phyloP scores from a whole-genome alignment of 768 basidiomycete genomes.

The Pulveroboletus sp. region DNA sequence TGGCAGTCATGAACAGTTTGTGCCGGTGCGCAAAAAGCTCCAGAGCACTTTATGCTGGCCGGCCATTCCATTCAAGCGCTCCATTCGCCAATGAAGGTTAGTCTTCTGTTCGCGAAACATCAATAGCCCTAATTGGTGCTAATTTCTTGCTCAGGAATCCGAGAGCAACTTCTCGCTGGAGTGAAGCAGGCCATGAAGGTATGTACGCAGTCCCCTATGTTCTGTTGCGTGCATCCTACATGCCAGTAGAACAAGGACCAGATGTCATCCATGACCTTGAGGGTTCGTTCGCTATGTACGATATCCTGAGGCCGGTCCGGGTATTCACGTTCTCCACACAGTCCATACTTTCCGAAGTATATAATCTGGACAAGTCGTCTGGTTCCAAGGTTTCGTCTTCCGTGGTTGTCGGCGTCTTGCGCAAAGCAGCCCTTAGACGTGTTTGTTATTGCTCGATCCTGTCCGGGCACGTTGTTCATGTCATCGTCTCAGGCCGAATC shows the following conservation, averaged over 20 bases:
- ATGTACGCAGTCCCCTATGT: slow-evolving; percentile 1
- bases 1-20: slow-evolving; percentile 11
- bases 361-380: slow-evolving; percentile 58
- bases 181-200: slow-evolving; percentile 73
- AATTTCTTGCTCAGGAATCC: slow-evolving; percentile 40
- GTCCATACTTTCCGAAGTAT: slow-evolving; percentile 68
- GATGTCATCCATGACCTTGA: slow-evolving; percentile 51
- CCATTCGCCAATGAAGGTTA: slow-evolving; percentile 20
- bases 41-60: neutral
- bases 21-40: slow-evolving; percentile 11
- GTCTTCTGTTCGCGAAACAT: neutral
- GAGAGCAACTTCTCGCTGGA: slow-evolving; percentile 44
- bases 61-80: slow-evolving; percentile 12
- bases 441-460: slow-evolving; percentile 37
- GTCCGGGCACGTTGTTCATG: slow-evolving; percentile 3
- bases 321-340: slow-evolving; percentile 21
- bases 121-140: neutral
- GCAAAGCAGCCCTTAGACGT: slow-evolving; percentile 53
- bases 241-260: slow-evolving; percentile 48
- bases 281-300: slow-evolving; percentile 36
- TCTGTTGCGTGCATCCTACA: neutral
- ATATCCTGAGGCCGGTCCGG: neutral
- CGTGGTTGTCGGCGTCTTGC: slow-evolving; percentile 47
- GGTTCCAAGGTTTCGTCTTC: slow-evolving; percentile 43
- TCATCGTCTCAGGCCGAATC: slow-evolving; percentile 48